Conservation (phyloP, 2,329 filamentous ascomycete genomes). For the Parastagonospora avenae region DNA sequence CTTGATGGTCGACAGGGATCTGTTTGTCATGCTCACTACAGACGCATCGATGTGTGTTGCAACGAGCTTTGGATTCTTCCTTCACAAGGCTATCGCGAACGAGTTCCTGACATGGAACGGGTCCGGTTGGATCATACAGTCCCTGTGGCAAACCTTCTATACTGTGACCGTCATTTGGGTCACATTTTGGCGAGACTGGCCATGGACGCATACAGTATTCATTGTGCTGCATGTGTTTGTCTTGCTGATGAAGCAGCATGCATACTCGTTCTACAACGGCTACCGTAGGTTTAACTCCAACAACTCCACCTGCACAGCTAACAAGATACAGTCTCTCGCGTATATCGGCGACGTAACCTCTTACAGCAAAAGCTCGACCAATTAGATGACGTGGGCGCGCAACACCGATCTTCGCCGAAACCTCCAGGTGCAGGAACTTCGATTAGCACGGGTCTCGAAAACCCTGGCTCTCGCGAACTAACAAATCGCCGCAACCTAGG, state of each 20-base stretch:
- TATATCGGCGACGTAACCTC: constrained; percentile 57
- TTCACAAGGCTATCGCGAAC: constrained; percentile 66
- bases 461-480: constrained; percentile 4
- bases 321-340: constrained; percentile 41
- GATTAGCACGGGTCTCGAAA: constrained; percentile 22
- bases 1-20: constrained; percentile 66
- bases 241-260: constrained; percentile 85
- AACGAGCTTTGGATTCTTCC: constrained; percentile 67
- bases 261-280: constrained; percentile 79
- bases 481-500: constrained; percentile 41
- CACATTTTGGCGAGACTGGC: constrained; percentile 75
- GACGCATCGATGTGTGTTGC: constrained; percentile 72
- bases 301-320: not conserved
- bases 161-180: constrained; percentile 67
- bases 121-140: constrained; percentile 75
- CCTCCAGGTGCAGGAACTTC: constrained; percentile 5
- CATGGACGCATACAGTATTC: constrained; percentile 82
- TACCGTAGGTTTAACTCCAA: constrained; percentile 52
- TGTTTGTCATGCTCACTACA: constrained; percentile 59
- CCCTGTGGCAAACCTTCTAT: constrained; percentile 72
- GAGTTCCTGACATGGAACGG: constrained; percentile 70
- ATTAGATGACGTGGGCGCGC: constrained; percentile 60
- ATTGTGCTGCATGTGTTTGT: constrained; percentile 75
- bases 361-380: constrained; percentile 60
- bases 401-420: constrained; percentile 45